These are phyloP conservation scores for Strombidium stylifer DNA, from an alignment of 73 alveolate genomes.

Conservation along the genomic window DNA sequence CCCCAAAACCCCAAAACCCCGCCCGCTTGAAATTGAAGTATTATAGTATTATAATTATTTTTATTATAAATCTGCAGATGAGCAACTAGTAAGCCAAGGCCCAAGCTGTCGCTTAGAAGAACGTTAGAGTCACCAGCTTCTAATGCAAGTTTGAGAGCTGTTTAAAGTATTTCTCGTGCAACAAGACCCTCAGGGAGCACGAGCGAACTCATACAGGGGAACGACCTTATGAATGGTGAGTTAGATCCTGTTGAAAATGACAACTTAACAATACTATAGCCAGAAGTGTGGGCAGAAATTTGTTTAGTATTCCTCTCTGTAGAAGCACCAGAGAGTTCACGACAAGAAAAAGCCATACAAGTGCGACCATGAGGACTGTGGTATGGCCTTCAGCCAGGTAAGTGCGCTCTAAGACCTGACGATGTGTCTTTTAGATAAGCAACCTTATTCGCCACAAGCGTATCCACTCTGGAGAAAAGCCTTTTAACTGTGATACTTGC, in stretches of 20 bases:
- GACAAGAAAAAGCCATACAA: conserved; percentile 54
- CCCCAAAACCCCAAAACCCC: too few species aligned
- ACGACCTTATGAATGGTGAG: conserved; percentile 13
- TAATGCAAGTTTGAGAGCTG: conserved; percentile 46
- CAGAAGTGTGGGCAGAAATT: conserved; percentile 34
- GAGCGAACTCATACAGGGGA: conserved; percentile 22
- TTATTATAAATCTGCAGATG: too few species aligned
- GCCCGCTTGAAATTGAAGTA: too few species aligned
- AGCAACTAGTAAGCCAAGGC: too few species aligned
- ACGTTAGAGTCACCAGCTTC: too few species aligned
- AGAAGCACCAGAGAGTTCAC: conserved; percentile 63
- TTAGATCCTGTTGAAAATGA: neutral
- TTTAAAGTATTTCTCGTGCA: conserved; percentile 76
- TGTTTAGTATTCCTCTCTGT: conserved; percentile 41
- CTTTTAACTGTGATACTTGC: conserved; percentile 39
- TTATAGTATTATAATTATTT: too few species aligned
- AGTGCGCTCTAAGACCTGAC: neutral
- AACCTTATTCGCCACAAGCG: conserved; percentile 58
- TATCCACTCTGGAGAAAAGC: conserved; percentile 59
- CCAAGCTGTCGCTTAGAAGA: too few species aligned
- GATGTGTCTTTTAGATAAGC: conserved; percentile 15
- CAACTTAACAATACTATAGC: neutral
- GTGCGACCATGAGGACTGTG: conserved; percentile 38
- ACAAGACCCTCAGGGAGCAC: conserved; percentile 81
- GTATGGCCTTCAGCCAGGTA: conserved; percentile 37